Conservation (phyloP, 768 basidiomycete species). For the Lactarius sp. region DNA sequence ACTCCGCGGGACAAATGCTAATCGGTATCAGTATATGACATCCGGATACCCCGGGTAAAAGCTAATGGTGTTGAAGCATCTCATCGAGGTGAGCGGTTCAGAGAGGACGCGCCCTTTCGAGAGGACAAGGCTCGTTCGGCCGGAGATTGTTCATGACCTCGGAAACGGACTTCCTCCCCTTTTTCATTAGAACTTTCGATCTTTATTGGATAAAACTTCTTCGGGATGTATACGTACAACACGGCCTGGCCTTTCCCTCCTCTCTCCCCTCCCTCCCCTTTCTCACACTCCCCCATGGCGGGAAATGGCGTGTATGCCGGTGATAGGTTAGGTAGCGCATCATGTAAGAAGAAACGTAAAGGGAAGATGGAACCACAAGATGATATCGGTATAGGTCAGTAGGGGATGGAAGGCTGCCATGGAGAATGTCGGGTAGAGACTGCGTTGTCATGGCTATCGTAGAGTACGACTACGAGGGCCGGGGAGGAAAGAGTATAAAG, state of each 20-base stretch:
- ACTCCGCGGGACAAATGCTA: conserved; percentile 2
- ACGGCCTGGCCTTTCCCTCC: background rate
- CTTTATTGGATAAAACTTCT: conserved; percentile 7
- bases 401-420: background rate
- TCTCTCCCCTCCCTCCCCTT: conserved; percentile 3
- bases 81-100: too few species aligned
- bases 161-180: too few species aligned
- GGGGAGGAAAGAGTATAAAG: background rate
- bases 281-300: background rate
- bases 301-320: conserved; percentile 10
- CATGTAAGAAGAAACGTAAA: conserved; percentile 4
- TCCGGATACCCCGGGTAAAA: too few species aligned
- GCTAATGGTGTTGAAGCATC: too few species aligned
- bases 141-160: too few species aligned
- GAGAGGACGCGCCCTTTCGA: too few species aligned
- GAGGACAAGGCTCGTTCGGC: too few species aligned
- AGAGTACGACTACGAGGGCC: background rate
- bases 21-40: too few species aligned
- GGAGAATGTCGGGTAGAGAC: background rate
- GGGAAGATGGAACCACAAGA: conserved; percentile 1
- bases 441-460: conserved; percentile 6
- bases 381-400: conserved; percentile 11
- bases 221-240: conserved; percentile 16
- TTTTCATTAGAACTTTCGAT: conserved; percentile 1
- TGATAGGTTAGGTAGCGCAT: conserved; percentile 17